Base-by-base conservation (phyloP, 805 yeast species). In the Suhomyces xylopsoci region DNA sequence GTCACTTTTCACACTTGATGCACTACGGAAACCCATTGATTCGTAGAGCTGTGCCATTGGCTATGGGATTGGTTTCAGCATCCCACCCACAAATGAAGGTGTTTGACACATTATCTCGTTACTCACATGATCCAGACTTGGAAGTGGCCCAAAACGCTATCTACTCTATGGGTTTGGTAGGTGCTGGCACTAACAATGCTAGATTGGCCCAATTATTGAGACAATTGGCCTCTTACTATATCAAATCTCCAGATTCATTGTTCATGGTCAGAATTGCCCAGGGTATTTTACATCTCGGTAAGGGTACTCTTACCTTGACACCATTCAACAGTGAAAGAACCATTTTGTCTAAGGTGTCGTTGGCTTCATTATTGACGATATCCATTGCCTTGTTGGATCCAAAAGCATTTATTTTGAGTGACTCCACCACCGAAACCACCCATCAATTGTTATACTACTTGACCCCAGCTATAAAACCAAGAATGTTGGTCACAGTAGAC, bases 101-200 rank as follows among this genome's bases (percentile, higher is more conserved):
- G 14, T 94, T 90, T 66, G 99, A 94, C 69, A 92, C 98, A 0
- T 79, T 94, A 58, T 92, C 98, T 4, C 83, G 99, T 68, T 91
- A 90, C 73, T 90, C 98, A 7, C 99, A 94, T 71, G 99, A 94
- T 65, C 85, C 90, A 52, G 97, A 94, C 69, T 74, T 89, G 61
- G 96, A 90, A 65, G 97, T 94, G 51, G 97, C 98, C 6, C 86
- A 87, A 68, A 94, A 92, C 67, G 91, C 99, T 19, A 91, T 94
- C 58, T 93, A 90, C 64, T 85, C 97, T 44, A 92, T 94, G 98
- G 99, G 99, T 51, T 75, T 94, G 57, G 96, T 93, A 61, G 99
- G 99, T 67, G 94, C 98, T 19, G 99, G 99, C 73, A 94, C 99
- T 26, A 93, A 94, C 73, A 94, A 94, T 68, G 99, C 99, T 7